Evolutionary conservation across 2,329 filamentous ascomycete species (phyloP).

Genomic region (Aspergillus sp.): DNA sequence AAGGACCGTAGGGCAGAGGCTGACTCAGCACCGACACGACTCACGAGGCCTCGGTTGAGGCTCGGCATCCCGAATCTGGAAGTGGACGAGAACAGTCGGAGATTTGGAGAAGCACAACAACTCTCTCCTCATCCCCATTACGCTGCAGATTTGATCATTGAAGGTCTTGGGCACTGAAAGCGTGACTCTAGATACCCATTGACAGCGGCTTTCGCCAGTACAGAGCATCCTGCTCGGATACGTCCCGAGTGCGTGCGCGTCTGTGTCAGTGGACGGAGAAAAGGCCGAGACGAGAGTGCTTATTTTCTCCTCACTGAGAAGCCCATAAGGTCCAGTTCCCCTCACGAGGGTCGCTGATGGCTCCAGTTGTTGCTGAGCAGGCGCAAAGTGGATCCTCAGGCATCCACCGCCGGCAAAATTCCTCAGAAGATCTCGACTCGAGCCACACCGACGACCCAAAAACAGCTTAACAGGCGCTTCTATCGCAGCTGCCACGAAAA

Average conservation of each 20-base stretch:
- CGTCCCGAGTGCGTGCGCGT: not conserved
- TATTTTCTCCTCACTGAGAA: slow-evolving; percentile 18
- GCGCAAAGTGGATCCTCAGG: slow-evolving; percentile 5
- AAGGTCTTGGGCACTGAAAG: not conserved
- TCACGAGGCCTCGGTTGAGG: not conserved
- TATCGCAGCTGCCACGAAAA: slow-evolving; percentile 11
- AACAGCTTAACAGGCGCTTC: slow-evolving; percentile 26
- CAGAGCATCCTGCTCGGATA: not conserved
- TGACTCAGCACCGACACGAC: not conserved
- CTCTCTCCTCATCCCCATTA: not conserved
- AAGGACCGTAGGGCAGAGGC: slow-evolving; percentile 8
- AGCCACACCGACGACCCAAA: slow-evolving; percentile 38
- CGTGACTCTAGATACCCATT: not conserved
- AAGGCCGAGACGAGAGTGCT: not conserved
- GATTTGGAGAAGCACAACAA: not conserved
- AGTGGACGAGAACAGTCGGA: not conserved
- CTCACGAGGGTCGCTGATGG: not conserved
- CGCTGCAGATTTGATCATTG: not conserved
- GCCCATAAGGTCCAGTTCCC: slow-evolving; percentile 1
- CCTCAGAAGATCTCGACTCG: slow-evolving; percentile 8
- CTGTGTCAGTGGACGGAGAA: not conserved
- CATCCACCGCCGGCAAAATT: not conserved
- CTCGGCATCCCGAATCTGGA: not conserved
- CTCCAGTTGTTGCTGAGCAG: not conserved
- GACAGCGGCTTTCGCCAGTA: not conserved